Evolutionary conservation across 257 asterid species (phyloP).

Genomic region (Solanum bulbocastanum): DNA sequence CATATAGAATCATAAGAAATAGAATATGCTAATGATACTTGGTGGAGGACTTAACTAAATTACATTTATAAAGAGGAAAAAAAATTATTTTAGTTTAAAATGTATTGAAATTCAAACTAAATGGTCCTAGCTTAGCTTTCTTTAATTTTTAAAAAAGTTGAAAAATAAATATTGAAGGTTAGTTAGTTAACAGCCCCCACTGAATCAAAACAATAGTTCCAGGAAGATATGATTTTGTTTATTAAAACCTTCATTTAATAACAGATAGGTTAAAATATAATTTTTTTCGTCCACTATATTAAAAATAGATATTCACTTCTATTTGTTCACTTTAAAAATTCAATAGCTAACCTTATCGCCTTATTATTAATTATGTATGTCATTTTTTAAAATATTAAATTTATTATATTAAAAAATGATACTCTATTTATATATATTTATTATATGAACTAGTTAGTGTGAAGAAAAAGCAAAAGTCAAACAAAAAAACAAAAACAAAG

Average conservation of each 20-base stretch:
- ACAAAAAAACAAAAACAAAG: background rate
- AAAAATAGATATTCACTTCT: no score
- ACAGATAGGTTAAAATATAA: fast-evolving
- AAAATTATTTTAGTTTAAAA: background rate
- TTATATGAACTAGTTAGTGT: background rate
- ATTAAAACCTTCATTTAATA: background rate
- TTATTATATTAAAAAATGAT: background rate
- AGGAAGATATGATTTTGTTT: background rate
- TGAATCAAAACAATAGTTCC: background rate
- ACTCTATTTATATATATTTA: no score
- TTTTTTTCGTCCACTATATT: no score
- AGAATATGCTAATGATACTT: background rate
- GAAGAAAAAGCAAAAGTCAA: background rate
- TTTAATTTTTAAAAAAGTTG: background rate
- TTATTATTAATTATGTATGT: no score
- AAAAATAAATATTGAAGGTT: background rate
- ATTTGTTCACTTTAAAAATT: no score
- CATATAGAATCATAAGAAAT: no score
- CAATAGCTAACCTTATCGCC: no score
- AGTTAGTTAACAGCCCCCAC: background rate
- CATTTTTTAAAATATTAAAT: no score
- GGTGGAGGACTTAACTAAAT: background rate
- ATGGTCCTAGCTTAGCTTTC: background rate
- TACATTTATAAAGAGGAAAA: background rate
- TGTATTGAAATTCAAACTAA: background rate